Base-by-base conservation (phyloP, 352 stramenopile genomes). In the Proteromonas lacertae region DNA sequence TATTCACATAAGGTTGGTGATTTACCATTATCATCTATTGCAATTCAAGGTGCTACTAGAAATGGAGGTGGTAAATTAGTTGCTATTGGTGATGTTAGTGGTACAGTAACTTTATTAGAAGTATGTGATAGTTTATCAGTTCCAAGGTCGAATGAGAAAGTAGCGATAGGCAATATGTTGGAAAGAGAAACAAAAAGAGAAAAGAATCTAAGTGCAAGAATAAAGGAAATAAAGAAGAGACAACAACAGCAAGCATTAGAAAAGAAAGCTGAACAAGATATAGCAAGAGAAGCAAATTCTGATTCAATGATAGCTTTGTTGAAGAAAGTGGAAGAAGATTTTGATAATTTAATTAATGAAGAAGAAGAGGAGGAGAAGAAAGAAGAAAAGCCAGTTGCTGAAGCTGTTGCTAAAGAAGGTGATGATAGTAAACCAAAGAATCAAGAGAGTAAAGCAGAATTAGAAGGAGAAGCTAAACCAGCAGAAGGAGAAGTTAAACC, bases 1-100 rank as follows among this genome's bases (percentile, higher is more conserved):
- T 93, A 92, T 53, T 84, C 64, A 29, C 78, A 93, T 58, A 93
- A 93, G 52, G 74, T 93, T 26, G 66, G 75, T 23, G 69, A 89
- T 38, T 57, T 64, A 14, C 54, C 65, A 30, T 62, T 91, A 14
- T 90, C 67, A 6, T 51, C 65, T 33, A 82, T 93, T 35, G 71
- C 64, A 32, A 65, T 92, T 37, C 75, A 92, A 47, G 69, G 71
- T 19, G 83, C 69, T 42, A 22, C 62, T 4, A 52, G 69, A n/a
- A 62, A 47, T 7, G 66, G 71, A 4, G n/a, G n/a, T n/a, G 76
- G 79, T 4, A 80, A 82, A 35, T 60, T 93, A 14, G 64, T 93
- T 6, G 79, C 77, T 7, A 70, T 93, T 13, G 77, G 79, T 8
- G 80, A 93, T 44, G 66, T 55, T 32, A 90, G 87, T 38, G 79